Evolutionary conservation across 306 rosid genomes (phyloP).

Genomic region (Crotalaria pallida): DNA sequence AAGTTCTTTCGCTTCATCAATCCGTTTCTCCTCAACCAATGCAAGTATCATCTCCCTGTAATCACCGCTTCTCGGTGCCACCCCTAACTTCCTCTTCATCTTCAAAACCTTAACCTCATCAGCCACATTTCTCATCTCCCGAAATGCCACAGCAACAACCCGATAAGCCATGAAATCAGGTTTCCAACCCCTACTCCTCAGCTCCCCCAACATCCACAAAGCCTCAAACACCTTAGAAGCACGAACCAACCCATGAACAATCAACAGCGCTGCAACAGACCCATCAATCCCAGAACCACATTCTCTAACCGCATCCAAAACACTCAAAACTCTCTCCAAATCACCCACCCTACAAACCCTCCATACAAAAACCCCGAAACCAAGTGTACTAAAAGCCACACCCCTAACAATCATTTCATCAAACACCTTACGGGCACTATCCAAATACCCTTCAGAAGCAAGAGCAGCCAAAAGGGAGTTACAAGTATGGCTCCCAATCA

Average conservation of each 20-base stretch:
- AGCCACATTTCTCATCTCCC: constrained; percentile 41
- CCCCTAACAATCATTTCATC: constrained; percentile 51
- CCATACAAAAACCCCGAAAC: constrained; percentile 80
- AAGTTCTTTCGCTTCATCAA: constrained; percentile 61
- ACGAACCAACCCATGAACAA: constrained; percentile 60
- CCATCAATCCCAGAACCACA: constrained; percentile 56
- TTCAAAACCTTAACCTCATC: constrained; percentile 68
- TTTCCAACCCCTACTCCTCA: constrained; percentile 66
- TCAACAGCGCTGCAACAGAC: constrained; percentile 58
- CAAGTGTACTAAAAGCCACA: constrained; percentile 52
- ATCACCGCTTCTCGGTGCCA: constrained; percentile 70
- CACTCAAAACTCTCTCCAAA: constrained; percentile 31
- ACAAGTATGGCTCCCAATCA: constrained; percentile 48
- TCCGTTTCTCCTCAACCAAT: constrained; percentile 48
- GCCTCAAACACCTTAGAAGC: constrained; percentile 59
- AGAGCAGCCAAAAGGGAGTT: constrained; percentile 68
- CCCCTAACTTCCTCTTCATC: constrained; percentile 91
- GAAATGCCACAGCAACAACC: constrained; percentile 60
- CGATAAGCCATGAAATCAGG: constrained; percentile 92
- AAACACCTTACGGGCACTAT: constrained; percentile 51
- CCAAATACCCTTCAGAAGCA: constrained; percentile 52
- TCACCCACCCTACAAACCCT: constrained; percentile 42
- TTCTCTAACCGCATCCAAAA: constrained; percentile 48
- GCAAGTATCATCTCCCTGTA: constrained; percentile 56
- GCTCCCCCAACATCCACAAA: constrained; percentile 50